Percentiles rank a stretch among this genome's conserved stretches.
Conservation (phyloP, 345 rosid genomes). For the Leavenworthia alabamica region DNA sequence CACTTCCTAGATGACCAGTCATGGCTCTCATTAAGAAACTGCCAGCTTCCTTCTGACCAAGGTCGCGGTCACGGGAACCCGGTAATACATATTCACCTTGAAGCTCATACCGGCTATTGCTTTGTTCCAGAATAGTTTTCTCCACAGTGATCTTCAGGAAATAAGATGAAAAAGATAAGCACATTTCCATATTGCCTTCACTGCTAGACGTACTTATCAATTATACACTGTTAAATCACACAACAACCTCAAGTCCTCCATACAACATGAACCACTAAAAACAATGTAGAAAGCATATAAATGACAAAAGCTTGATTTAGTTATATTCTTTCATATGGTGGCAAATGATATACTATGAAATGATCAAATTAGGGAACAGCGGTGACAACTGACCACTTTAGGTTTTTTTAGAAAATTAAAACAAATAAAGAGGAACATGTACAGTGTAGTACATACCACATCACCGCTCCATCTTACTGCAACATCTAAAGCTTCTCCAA, state of each 20-base stretch:
- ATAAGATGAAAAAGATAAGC: slow-evolving; percentile 26
- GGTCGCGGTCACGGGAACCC: slow-evolving; percentile 79
- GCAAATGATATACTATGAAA: slow-evolving; percentile 6
- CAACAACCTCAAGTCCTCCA: background rate
- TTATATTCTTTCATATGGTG: background rate
- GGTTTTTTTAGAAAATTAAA: slow-evolving; percentile 1
- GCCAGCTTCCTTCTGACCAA: slow-evolving; percentile 62
- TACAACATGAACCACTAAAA: slow-evolving; percentile 1
- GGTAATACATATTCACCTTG: slow-evolving; percentile 99
- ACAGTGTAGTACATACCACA: slow-evolving; percentile 61
- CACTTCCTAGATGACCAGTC: slow-evolving; percentile 91
- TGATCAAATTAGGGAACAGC: background rate
- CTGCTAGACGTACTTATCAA: background rate
- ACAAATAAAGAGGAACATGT: background rate
- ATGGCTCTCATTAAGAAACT: slow-evolving; percentile 83
- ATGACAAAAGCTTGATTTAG: background rate
- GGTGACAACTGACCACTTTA: background rate
- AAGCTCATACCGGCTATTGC: slow-evolving; percentile 88
- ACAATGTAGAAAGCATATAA: background rate
- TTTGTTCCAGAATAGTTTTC: slow-evolving; percentile 87
- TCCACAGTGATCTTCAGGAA: slow-evolving; percentile 73
- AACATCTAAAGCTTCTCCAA: slow-evolving; percentile 92
- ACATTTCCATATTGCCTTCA: slow-evolving; percentile 10
- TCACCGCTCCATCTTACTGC: slow-evolving; percentile 98
- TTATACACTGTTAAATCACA: background rate